A percentile compares a stretch with the other conserved stretches of the same genome.
Conservation (phyloP, 2,329 filamentous ascomycete genomes). For the Phialophora macrospora region DNA sequence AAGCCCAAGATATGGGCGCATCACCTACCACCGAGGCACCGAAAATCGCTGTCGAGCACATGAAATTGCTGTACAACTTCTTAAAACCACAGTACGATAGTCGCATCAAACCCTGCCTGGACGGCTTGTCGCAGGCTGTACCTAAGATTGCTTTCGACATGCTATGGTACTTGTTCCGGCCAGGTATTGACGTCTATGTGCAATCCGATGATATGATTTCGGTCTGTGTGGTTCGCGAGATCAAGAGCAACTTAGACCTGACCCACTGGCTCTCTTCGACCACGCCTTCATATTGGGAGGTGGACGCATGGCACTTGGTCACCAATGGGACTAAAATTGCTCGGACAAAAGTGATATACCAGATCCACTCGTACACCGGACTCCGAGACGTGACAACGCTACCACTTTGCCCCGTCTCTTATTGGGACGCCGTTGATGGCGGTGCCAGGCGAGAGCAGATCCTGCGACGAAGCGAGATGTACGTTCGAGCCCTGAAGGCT, state of each 20-base stretch:
- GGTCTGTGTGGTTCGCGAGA: background rate
- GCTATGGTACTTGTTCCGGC: constrained; percentile 1
- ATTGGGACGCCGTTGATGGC: background rate
- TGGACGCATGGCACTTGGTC: constrained; percentile 1
- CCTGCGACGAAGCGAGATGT: background rate
- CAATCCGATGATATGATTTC: background rate
- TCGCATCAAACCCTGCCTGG: background rate
- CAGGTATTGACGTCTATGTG: background rate
- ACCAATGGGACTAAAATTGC: background rate
- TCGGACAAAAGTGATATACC: background rate
- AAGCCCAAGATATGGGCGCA: background rate
- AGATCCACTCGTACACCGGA: background rate
- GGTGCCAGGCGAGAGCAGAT: background rate
- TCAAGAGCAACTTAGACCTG: background rate
- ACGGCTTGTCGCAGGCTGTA: background rate
- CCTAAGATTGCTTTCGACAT: background rate
- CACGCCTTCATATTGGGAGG: background rate
- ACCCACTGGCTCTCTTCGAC: background rate
- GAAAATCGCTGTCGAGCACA: background rate
- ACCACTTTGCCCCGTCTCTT: background rate
- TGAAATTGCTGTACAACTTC: background rate
- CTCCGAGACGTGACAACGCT: background rate
- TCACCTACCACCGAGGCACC: background rate
- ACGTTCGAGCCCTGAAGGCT: background rate
- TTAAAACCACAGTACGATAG: background rate